Percentiles rank a stretch among this genome's conserved stretches.
phyloP scores from a whole-genome alignment of 192 early-diverging fungal species.

The Coemansia sp. region DNA sequence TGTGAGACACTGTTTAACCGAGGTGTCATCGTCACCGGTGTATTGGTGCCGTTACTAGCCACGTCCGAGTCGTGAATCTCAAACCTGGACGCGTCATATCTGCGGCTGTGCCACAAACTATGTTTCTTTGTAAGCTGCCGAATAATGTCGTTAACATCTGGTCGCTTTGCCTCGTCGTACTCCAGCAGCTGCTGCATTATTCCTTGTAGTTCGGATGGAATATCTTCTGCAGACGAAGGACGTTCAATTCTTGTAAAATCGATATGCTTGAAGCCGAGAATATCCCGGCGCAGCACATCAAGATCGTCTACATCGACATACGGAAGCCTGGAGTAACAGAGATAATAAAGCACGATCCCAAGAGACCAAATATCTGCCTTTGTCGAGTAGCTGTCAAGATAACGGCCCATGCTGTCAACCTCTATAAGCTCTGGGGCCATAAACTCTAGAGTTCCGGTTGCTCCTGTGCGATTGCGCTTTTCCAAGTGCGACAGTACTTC shows the following conservation, averaged over 20 bases:
- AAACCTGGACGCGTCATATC: constrained; percentile 33
- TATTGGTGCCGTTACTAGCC: constrained; percentile 26
- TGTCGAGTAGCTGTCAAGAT: constrained; percentile 75
- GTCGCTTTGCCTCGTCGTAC: constrained; percentile 42
- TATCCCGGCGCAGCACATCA: constrained; percentile 79
- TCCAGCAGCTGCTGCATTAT: constrained; percentile 46
- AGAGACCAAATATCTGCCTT: constrained; percentile 95
- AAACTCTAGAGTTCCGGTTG: constrained; percentile 94
- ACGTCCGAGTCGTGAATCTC: constrained; percentile 41
- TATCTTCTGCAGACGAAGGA: constrained; percentile 20
- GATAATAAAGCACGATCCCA: constrained; percentile 91
- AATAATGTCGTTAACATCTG: constrained; percentile 38
- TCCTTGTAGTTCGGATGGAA: constrained; percentile 35
- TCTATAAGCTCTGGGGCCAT: constrained; percentile 82
- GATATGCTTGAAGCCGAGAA: constrained; percentile 63
- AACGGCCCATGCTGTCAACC: constrained; percentile 68
- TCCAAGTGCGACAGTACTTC: constrained; percentile 75
- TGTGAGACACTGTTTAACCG: not conserved
- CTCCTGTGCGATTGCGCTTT: constrained; percentile 83
- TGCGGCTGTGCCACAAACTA: constrained; percentile 41
- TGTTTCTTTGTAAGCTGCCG: constrained; percentile 27
- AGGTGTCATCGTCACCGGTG: constrained; percentile 19
- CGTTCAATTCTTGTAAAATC: constrained; percentile 34
- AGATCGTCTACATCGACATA: constrained; percentile 88
- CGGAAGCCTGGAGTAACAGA: constrained; percentile 85